These are phyloP conservation scores for Oidiodendron maius DNA, from an alignment of 495 filamentous ascomycete genomes.

Conservation along the genomic window DNA sequence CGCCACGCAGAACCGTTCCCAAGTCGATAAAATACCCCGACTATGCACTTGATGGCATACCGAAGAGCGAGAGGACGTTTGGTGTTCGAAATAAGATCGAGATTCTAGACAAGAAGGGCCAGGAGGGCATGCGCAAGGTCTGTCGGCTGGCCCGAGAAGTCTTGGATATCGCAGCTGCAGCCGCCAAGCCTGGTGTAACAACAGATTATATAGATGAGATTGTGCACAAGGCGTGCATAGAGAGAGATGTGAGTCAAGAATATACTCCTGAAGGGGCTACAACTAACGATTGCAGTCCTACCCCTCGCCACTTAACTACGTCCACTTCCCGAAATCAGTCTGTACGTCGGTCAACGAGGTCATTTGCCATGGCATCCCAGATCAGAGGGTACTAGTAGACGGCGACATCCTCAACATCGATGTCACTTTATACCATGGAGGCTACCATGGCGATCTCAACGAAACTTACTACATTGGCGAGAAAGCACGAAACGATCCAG, in stretches of 20 bases:
- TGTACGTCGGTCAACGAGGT: conserved; percentile 96
- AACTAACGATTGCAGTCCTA: conserved; percentile 66
- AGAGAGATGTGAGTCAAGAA: conserved; percentile 65
- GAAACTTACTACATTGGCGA: conserved; percentile 90
- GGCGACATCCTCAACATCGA: conserved; percentile 90
- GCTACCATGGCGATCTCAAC: conserved; percentile 85
- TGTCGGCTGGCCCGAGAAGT: conserved; percentile 87
- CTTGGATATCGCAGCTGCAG: conserved; percentile 81
- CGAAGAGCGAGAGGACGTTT: conserved; percentile 70
- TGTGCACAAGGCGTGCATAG: conserved; percentile 92
- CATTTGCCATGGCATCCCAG: conserved; percentile 91
- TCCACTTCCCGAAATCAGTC: conserved; percentile 94
- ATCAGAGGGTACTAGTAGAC: conserved; percentile 69
- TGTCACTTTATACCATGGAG: conserved; percentile 79
- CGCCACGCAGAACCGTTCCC: conserved; percentile 66
- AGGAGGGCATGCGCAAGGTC: conserved; percentile 81
- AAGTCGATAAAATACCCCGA: conserved; percentile 76
- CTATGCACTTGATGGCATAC: conserved; percentile 77
- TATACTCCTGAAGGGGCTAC: neutral
- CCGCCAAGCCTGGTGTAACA: conserved; percentile 78
- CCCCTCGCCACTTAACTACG: conserved; percentile 93
- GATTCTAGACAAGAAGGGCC: conserved; percentile 71
- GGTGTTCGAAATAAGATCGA: conserved; percentile 64
- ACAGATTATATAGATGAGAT: conserved; percentile 96
- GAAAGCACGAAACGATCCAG: conserved; percentile 64